Conservation (phyloP, 1,284 basidiomycete genomes). For the Xerocomus tenax region DNA sequence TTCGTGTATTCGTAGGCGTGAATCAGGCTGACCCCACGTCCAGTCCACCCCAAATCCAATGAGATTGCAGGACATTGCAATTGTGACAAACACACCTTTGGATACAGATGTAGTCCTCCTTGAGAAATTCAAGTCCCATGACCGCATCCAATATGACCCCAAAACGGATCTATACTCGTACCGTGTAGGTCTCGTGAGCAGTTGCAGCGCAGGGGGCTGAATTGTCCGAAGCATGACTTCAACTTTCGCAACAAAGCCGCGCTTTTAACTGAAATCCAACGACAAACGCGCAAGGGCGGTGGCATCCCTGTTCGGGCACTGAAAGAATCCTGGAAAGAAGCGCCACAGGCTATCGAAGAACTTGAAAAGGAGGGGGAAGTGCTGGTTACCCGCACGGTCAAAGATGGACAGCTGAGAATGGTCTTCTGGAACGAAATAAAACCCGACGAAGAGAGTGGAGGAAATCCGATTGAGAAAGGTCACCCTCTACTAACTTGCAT, state of each 20-base stretch:
- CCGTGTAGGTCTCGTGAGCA: conserved; percentile 40
- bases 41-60: conserved; percentile 71
- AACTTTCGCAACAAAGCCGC: conserved; percentile 77
- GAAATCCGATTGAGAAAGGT: conserved; percentile 74
- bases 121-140: conserved; percentile 73
- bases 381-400: conserved; percentile 73
- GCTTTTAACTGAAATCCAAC: conserved; percentile 73
- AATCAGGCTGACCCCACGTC: conserved; percentile 7
- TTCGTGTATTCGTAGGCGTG: conserved; percentile 4
- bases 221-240: conserved; percentile 64
- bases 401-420: conserved; percentile 77
- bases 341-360: conserved; percentile 73
- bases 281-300: conserved; percentile 67
- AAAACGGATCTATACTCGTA: conserved; percentile 82
- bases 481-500: conserved; percentile 17
- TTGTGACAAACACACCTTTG: conserved; percentile 67
- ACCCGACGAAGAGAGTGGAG: conserved; percentile 60
- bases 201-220: conserved; percentile 4
- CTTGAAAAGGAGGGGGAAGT: conserved; percentile 83
- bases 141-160: conserved; percentile 68
- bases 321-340: conserved; percentile 86
- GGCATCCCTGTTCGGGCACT: conserved; percentile 78
- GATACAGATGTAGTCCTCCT: conserved; percentile 64
- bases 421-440: conserved; percentile 90
- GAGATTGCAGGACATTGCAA: conserved; percentile 77